phyloP scores from a whole-genome alignment of 164 flowering plant genomes.

The Sedum album region DNA sequence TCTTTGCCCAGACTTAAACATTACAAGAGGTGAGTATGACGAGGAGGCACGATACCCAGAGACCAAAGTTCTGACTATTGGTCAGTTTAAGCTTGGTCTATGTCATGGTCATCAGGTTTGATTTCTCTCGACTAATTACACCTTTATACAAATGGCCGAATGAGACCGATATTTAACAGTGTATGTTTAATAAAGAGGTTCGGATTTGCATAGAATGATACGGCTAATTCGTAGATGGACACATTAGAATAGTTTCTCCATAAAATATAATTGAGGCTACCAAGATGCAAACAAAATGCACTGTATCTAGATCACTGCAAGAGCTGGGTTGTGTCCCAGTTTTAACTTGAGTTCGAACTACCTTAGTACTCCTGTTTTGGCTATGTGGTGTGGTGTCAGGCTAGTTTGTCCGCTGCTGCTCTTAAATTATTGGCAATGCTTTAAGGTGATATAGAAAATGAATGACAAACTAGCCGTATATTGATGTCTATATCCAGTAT shows the following conservation, averaged over 20 bases:
- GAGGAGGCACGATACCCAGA: conserved; percentile 84
- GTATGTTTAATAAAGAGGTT: neutral
- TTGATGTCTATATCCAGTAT: neutral
- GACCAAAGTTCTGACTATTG: conserved; percentile 82
- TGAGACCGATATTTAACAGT: neutral
- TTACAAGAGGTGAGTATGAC: conserved; percentile 86
- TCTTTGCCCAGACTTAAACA: conserved; percentile 81
- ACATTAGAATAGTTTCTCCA: too few relatives aligned
- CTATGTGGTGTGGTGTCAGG: too few relatives aligned
- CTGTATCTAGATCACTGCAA: too few relatives aligned
- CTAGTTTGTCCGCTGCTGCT: too few relatives aligned
- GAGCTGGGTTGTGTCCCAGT: too few relatives aligned
- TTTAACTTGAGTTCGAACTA: too few relatives aligned
- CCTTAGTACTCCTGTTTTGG: too few relatives aligned
- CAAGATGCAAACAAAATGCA: too few relatives aligned
- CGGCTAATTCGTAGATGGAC: neutral
- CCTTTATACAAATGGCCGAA: neutral
- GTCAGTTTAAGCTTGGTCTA: conserved; percentile 88
- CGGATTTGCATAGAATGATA: too few relatives aligned
- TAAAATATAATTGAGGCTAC: too few relatives aligned
- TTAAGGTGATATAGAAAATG: too few relatives aligned
- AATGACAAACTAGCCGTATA: neutral
- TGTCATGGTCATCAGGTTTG: conserved; percentile 97
- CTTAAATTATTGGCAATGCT: too few relatives aligned
- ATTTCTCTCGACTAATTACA: neutral